Conservation (phyloP, 2,329 filamentous ascomycete species). For the Ophidiomyces ophidiicola region DNA sequence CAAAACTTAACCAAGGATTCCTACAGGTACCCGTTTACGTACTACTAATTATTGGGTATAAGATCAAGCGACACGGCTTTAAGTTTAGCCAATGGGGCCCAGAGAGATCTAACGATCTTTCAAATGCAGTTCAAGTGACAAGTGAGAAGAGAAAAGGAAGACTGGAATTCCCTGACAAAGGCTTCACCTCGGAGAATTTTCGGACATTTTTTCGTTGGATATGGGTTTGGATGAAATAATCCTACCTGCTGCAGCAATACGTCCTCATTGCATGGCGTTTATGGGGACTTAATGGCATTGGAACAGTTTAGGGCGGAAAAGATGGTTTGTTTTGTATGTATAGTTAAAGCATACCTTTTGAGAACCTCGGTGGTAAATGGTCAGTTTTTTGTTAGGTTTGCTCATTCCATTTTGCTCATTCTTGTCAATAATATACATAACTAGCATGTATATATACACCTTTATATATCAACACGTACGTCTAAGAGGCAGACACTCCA, state of each 20-base stretch:
- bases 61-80: constrained; percentile 29
- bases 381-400: too few species aligned
- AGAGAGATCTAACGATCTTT: constrained; percentile 28
- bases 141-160: constrained; percentile 26
- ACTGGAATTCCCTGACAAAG: constrained; percentile 27
- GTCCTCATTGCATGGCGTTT: not conserved
- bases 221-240: constrained; percentile 31
- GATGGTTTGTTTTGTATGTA: too few species aligned
- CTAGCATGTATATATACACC: too few species aligned
- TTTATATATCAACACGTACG: too few species aligned
- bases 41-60: constrained; percentile 29
- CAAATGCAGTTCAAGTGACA: constrained; percentile 28
- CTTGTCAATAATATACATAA: too few species aligned
- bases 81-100: constrained; percentile 25
- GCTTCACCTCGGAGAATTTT: constrained; percentile 25
- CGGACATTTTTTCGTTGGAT: constrained; percentile 25
- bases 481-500: too few species aligned
- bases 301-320: too few species aligned
- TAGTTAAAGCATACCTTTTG: too few species aligned
- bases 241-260: not conserved
- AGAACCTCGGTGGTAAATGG: too few species aligned
- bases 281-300: not conserved
- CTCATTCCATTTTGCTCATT: too few species aligned
- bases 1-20: not conserved
- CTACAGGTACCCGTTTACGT: constrained; percentile 28